Conservation (phyloP, 2,329 filamentous ascomycete genomes). For the Paramyrothecium sp. region DNA sequence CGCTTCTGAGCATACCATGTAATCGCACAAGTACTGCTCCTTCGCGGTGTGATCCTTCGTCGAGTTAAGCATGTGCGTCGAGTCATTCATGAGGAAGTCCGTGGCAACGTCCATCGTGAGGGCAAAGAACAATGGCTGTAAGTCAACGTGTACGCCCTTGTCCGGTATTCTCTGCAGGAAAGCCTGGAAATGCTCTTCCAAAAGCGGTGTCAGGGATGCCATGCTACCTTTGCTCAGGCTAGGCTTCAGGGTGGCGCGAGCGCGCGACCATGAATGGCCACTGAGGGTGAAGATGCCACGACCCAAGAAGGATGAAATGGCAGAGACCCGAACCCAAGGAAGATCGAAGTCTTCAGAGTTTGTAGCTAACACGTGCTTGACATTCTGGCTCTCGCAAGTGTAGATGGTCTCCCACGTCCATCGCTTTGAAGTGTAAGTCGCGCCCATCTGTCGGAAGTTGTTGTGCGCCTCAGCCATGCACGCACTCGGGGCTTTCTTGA, state of each 20-base stretch:
- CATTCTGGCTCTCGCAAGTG: conserved; percentile 47
- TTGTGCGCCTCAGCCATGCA: conserved; percentile 25
- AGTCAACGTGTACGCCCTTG: conserved; percentile 27
- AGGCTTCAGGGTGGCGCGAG: conserved; percentile 33
- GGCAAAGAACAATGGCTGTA: conserved; percentile 45
- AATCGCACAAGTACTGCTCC: conserved; percentile 26
- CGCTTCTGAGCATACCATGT: conserved; percentile 19
- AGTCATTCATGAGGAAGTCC: conserved; percentile 44
- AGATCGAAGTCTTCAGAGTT: conserved; percentile 50
- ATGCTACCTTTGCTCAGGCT: conserved; percentile 32
- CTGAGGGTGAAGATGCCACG: conserved; percentile 48
- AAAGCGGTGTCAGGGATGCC: conserved; percentile 15
- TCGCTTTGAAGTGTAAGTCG: conserved; percentile 29
- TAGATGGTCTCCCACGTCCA: conserved; percentile 31
- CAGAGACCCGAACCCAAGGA: conserved; percentile 31
- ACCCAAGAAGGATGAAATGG: conserved; percentile 39
- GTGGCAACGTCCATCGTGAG: conserved; percentile 45
- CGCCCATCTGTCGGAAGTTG: conserved; percentile 24
- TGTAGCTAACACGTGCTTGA: conserved; percentile 53
- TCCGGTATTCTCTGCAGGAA: conserved; percentile 34
- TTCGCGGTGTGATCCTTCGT: conserved; percentile 6
- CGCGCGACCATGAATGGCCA: conserved; percentile 44
- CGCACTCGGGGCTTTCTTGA: conserved; percentile 18
- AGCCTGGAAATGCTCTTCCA: conserved; percentile 31
- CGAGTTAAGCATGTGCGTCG: conserved; percentile 13